Conservation (phyloP, 768 basidiomycete species). For the Mycena olivaceomarginata region DNA sequence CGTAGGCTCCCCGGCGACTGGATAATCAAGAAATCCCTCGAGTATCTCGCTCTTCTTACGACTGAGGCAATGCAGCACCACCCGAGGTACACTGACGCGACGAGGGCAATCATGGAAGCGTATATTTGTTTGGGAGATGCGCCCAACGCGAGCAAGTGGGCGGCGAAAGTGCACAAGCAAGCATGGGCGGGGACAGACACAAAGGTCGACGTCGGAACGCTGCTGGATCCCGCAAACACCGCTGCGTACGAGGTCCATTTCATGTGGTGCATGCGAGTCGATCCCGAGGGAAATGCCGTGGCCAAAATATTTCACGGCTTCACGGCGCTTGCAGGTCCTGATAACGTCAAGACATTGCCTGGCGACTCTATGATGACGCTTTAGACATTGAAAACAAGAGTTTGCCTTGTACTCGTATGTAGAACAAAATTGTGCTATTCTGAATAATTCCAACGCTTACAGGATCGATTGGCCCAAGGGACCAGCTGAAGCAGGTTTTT, state of each 20-base stretch:
- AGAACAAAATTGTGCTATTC: too few relatives aligned
- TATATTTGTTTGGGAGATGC: constrained; percentile 23
- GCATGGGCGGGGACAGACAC: constrained; percentile 1
- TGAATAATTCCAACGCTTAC: too few relatives aligned
- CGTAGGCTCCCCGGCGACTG: constrained; percentile 24
- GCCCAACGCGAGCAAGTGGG: constrained; percentile 28
- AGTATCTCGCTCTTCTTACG: constrained; percentile 15
- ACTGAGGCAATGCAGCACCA: constrained; percentile 21
- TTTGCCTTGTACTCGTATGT: too few relatives aligned
- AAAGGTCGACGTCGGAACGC: not conserved
- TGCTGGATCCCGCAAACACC: constrained; percentile 21
- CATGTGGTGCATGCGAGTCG: not conserved
- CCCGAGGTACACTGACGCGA: not conserved
- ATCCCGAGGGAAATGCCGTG: not conserved
- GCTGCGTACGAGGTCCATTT: constrained; percentile 8
- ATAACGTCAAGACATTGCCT: not conserved
- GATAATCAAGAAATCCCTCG: constrained; percentile 3
- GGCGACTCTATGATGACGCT: not conserved
- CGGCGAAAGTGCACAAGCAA: constrained; percentile 42
- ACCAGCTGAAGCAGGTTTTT: too few relatives aligned
- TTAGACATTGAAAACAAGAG: too few relatives aligned
- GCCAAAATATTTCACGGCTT: not conserved
- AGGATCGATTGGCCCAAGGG: too few relatives aligned
- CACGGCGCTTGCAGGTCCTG: constrained; percentile 1
- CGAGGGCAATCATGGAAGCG: not conserved